phyloP scores from a whole-genome alignment of 257 asterid species.

The Euphrasia confusa region DNA sequence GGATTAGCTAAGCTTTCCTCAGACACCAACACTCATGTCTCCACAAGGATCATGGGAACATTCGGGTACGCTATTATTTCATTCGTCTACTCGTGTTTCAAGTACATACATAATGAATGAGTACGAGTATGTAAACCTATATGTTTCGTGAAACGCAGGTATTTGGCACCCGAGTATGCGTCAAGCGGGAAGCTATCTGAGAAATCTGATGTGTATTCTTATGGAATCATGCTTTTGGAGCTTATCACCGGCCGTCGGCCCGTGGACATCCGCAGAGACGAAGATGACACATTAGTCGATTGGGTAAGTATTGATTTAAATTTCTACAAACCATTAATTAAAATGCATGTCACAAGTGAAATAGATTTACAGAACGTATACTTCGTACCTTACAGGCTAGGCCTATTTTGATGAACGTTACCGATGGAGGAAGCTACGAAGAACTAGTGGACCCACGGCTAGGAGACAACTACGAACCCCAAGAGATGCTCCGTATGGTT shows the following conservation, averaged over 20 bases:
- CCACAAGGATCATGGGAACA: slow-evolving; percentile 95
- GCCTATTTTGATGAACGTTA: slow-evolving; percentile 39
- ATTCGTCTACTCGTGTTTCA: background rate
- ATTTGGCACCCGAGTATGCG: slow-evolving; percentile 90
- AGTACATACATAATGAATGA: too few relatives aligned
- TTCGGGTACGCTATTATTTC: slow-evolving; percentile 47
- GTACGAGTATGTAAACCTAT: background rate
- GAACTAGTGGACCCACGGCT: slow-evolving; percentile 58
- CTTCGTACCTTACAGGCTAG: slow-evolving; percentile 53
- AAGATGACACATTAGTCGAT: slow-evolving; percentile 59
- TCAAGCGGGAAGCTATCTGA: slow-evolving; percentile 85
- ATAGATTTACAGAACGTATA: too few relatives aligned
- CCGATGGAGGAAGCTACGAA: slow-evolving; percentile 52
- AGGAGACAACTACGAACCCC: slow-evolving; percentile 44
- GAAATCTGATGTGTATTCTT: slow-evolving; percentile 83
- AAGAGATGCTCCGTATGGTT: slow-evolving; percentile 66
- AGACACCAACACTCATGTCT: slow-evolving; percentile 73
- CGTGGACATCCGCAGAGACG: slow-evolving; percentile 43
- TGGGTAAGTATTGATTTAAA: slow-evolving; percentile 47
- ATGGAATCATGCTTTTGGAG: slow-evolving; percentile 75
- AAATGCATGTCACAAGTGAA: background rate
- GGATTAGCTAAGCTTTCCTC: slow-evolving; percentile 84
- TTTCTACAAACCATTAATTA: background rate
- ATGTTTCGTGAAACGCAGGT: slow-evolving; percentile 34
- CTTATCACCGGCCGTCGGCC: slow-evolving; percentile 84